phyloP scores from a whole-genome alignment of 1,284 basidiomycete genomes.

The Vanrija humicola region DNA sequence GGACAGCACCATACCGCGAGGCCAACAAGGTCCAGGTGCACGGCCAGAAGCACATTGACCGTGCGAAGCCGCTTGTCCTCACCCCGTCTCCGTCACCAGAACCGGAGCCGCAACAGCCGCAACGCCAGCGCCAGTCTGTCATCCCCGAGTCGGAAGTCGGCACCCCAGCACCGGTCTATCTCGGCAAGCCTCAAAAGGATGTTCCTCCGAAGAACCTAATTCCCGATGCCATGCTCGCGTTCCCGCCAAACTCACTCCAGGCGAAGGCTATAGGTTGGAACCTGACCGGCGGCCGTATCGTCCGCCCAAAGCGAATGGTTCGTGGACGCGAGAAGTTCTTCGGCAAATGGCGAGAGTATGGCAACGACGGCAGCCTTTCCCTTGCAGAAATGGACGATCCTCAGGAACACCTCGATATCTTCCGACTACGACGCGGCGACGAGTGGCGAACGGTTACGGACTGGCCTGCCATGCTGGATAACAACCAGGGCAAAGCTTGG shows the following conservation, averaged over 20 bases:
- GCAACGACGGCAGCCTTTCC: slow-evolving; percentile 39
- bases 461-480: slow-evolving; percentile 31
- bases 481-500: slow-evolving; percentile 24
- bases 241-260: slow-evolving; percentile 37
- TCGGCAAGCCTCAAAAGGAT: not conserved
- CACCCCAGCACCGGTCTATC: not conserved
- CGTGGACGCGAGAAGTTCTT: slow-evolving; percentile 42
- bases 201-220: slow-evolving; percentile 18
- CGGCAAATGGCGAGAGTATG: slow-evolving; percentile 46
- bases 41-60: slow-evolving; percentile 44
- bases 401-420: slow-evolving; percentile 24
- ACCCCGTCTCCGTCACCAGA: slow-evolving; percentile 34
- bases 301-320: slow-evolving; percentile 40
- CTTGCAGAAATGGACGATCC: slow-evolving; percentile 46
- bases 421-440: slow-evolving; percentile 4
- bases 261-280: slow-evolving; percentile 45
- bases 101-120: too few relatives aligned
- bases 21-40: slow-evolving; percentile 35
- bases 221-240: slow-evolving; percentile 44
- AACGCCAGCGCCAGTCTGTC: not conserved
- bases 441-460: slow-evolving; percentile 24
- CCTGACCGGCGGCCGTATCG: slow-evolving; percentile 40
- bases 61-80: slow-evolving; percentile 33
- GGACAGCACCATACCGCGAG: slow-evolving; percentile 38
- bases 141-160: slow-evolving; percentile 11